These are phyloP conservation scores for Brassica carinata DNA, from an alignment of 345 rosid genomes.

Conservation along the genomic window DNA sequence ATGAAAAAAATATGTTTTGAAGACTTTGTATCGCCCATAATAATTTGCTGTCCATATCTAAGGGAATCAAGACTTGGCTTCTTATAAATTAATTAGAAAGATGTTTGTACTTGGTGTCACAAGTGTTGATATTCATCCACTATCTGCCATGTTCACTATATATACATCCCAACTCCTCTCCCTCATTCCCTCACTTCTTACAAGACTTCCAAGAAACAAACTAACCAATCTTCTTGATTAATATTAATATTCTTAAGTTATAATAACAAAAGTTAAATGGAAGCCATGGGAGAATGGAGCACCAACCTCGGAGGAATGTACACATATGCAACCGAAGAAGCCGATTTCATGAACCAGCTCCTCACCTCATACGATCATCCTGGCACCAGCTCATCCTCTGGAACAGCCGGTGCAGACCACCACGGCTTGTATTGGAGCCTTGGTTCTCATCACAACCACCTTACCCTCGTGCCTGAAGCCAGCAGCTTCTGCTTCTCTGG, in stretches of 20 bases:
- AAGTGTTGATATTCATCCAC: constrained; percentile 42
- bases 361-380: constrained; percentile 46
- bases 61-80: constrained; percentile 20
- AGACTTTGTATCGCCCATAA: constrained; percentile 35
- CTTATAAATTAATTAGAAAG: constrained; percentile 8
- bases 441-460: constrained; percentile 29
- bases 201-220: constrained; percentile 34
- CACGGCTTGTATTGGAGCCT: constrained; percentile 43
- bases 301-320: constrained; percentile 60
- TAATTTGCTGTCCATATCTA: constrained; percentile 41
- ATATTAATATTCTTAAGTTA: constrained; percentile 13
- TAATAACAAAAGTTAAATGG: constrained; percentile 46
- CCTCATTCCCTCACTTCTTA: constrained; percentile 35
- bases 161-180: constrained; percentile 25
- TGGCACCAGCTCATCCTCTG: constrained; percentile 37
- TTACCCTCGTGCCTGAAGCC: constrained; percentile 24
- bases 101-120: constrained; percentile 21
- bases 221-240: constrained; percentile 26
- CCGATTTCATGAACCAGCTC: constrained; percentile 75
- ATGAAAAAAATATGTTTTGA: background rate
- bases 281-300: constrained; percentile 66
- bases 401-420: constrained; percentile 41
- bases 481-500: constrained; percentile 43
- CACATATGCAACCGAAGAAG: constrained; percentile 60
- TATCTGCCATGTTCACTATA: constrained; percentile 35